phyloP scores from a whole-genome alignment of 345 rosid species.

The Lenwebbia sp. region DNA sequence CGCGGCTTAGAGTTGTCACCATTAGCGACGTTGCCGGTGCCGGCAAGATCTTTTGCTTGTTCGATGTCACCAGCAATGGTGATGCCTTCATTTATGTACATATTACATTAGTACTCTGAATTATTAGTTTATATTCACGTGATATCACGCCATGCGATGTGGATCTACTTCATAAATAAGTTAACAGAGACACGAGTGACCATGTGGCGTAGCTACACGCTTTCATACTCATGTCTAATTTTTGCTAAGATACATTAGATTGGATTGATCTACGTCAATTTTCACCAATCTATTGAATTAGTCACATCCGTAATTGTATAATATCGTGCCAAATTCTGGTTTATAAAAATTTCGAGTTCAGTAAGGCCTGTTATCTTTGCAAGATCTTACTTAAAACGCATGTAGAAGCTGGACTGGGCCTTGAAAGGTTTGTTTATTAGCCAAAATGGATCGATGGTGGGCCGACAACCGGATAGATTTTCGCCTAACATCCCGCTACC shows the following conservation, averaged over 20 bases:
- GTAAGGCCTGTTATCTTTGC: neutral
- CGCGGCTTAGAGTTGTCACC: neutral
- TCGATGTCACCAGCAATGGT: neutral
- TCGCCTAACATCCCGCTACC: neutral
- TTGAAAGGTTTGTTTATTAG: neutral
- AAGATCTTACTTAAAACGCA: neutral
- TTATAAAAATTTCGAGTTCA: neutral
- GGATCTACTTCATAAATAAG: neutral
- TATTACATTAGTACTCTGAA: neutral
- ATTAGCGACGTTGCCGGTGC: neutral
- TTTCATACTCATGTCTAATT: neutral
- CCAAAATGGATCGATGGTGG: neutral
- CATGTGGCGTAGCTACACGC: neutral
- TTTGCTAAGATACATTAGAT: neutral
- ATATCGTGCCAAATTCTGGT: neutral
- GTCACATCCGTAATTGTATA: neutral
- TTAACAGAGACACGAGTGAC: neutral
- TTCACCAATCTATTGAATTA: neutral
- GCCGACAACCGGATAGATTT: neutral
- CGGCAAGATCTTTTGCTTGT: neutral
- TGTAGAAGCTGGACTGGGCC: neutral
- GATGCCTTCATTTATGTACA: neutral
- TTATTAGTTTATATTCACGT: neutral
- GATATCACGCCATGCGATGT: neutral
- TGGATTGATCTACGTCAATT: neutral